Base-by-base conservation (phyloP, 192 early-diverging fungal genomes). In the Nowakowskiella sp. region DNA sequence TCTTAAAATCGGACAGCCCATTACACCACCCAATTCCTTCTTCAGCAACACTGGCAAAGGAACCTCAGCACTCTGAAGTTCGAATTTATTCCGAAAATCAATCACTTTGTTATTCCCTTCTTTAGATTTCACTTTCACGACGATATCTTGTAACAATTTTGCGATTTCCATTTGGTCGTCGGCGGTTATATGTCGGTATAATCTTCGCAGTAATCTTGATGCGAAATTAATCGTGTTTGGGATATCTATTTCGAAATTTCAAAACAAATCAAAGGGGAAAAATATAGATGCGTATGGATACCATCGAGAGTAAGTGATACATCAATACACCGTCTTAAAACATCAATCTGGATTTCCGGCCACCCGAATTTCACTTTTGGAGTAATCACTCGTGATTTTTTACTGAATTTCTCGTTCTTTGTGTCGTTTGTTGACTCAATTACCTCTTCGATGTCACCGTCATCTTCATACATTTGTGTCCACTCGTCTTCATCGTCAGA, bases 281-380 rank as follows among this genome's bases (percentile, higher is more conserved):
- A 44, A 0, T n/a, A 36, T 13, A 56, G 1, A 31, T 26, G 30
- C 32, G 28, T 32, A 8, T 31, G 43, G n/a, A 47, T 72, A 87
- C 85, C 83, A 49, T 80, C 81, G 31, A 83, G 56, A 6, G 77
- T 74, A 43, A 87, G 79, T 1, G 87, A 58, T 4, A 88, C 71
- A 7, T 72, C 67, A 44, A 89, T 81, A 32, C 82, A 83, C 65
- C 90, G 84, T 42, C 82, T 78, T 16, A 90, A 51, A 7, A 85
- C 72, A 59, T 84, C 82, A 36, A 90, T 84, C 58, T 88, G 88
- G 26, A 91, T 57, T 26, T 75, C 73, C 24, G 87, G 81, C 88
- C 88, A 90, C 1, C 89, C 89, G 61, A 66, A 76, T 4, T 68
- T 27, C 21, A 63, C 21, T n/a, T 59, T 42, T 16, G 42, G 47